Evolutionary conservation across 805 yeast species (phyloP).

Genomic region (Yamadazyma sp.): DNA sequence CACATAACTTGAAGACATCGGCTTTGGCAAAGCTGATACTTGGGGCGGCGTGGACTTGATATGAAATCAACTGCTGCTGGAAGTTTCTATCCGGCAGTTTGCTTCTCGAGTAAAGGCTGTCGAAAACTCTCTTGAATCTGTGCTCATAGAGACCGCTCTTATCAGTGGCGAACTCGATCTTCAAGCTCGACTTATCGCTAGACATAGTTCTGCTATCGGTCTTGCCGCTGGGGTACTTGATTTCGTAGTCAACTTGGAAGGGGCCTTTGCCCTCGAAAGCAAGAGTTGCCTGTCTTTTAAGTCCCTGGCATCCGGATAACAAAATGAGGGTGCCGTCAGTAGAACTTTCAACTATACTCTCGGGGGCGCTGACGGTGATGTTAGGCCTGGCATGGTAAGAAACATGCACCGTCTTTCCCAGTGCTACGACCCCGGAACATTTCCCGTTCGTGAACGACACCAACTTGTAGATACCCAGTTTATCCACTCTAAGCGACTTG

Average conservation of each 20-base stretch:
- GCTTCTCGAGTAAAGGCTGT: constrained; percentile 52
- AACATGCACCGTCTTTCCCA: constrained; percentile 20
- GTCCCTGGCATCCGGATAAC: constrained; percentile 34
- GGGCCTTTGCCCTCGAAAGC: constrained; percentile 60
- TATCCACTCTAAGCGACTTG: constrained; percentile 4
- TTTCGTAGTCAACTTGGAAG: constrained; percentile 66
- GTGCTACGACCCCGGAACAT: constrained; percentile 42
- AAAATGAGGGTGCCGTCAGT: constrained; percentile 19
- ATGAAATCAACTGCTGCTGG: constrained; percentile 13
- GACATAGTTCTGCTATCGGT: constrained; percentile 34
- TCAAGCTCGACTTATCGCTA: constrained; percentile 26
- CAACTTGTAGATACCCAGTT: constrained; percentile 32
- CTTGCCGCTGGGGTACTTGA: constrained; percentile 57
- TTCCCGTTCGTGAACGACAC: constrained; percentile 40
- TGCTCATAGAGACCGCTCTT: constrained; percentile 63
- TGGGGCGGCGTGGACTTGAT: constrained; percentile 63
- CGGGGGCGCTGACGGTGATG: constrained; percentile 12
- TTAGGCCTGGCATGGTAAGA: constrained; percentile 27
- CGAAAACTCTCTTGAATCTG: constrained; percentile 61
- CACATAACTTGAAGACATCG: constrained; percentile 50
- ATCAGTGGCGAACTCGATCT: constrained; percentile 40
- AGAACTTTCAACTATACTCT: constrained; percentile 10
- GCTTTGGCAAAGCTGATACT: constrained; percentile 47
- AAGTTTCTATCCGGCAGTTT: constrained; percentile 12
- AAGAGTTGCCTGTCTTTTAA: constrained; percentile 30